Base-by-base conservation (phyloP, 2,329 filamentous ascomycete genomes). In the Alternaria postmessia region DNA sequence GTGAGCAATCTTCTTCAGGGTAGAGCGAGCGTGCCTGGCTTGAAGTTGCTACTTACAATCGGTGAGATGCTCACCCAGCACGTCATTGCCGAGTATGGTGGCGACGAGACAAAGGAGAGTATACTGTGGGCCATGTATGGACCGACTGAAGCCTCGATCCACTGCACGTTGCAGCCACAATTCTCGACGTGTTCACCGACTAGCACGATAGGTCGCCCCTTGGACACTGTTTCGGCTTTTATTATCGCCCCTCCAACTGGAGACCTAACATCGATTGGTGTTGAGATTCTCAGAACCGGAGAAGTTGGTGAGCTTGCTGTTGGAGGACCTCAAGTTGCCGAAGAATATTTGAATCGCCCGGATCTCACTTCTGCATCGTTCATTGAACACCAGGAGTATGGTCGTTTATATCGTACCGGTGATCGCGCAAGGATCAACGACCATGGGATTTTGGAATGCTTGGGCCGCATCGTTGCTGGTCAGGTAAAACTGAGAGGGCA, bases 81-180 rank as follows among this genome's bases (percentile, higher is more conserved):
- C 8, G 89, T 97, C 2, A 84, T 97, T 22, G 81, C 87, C 36
- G 92, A 96, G 72, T 97, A 95, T 81, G 93, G 92, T 6, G 87
- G 87, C 3, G 80, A 82, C 9, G 71, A 77, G 0, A 73, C 72
- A 0, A 79, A 78, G 7, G 74, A 81, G 2, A 89, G 91, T 66
- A 88, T 96, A 43, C 83, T 97, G 1, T 94, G 92, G 86, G 94
- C 89, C 34, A 96, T 97, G 93, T 97, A 97, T 73, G 94, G 94
- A 0, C 94, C 94, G 1, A 97, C 94, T 0, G 94, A 97, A 79
- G 92, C 92, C 7, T 88, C 93, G 0, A 96, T 97, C 58, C 94
- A 97, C 75, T 97, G 92, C 74, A 96, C 92, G 1, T 78, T 95
- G 5, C 89, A 92, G 64, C 81, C 89, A 0, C 80, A 82, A 0